Evolutionary conservation across 2,329 filamentous ascomycete species (phyloP).

Genomic region (Triangularia verruculosa): DNA sequence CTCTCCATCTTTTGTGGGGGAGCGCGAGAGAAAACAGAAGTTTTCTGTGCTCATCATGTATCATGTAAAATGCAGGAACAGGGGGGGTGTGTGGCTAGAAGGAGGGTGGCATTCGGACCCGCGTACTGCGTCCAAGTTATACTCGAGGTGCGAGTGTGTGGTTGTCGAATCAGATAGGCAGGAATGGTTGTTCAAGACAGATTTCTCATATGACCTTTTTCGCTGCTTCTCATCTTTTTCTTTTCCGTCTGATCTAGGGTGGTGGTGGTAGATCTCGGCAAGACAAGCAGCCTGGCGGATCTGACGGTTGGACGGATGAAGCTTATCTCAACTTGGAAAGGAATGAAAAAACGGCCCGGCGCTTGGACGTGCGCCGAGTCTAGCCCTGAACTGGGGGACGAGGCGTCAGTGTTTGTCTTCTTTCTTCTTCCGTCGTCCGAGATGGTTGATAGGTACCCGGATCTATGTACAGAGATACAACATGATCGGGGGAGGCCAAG

Average conservation of each 20-base stretch:
- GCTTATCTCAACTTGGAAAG: neutral
- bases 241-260: neutral
- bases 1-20: neutral
- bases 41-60: neutral
- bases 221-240: neutral
- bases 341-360: conserved; percentile 1
- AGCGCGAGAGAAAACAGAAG: neutral
- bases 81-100: neutral
- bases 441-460: neutral
- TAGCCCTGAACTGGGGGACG: neutral
- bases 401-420: neutral
- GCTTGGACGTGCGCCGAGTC: neutral
- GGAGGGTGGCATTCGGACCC: neutral
- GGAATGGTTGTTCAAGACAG: neutral
- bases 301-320: neutral
- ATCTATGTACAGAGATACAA: neutral
- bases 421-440: neutral
- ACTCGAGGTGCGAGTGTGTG: neutral
- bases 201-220: neutral
- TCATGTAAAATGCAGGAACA: neutral
- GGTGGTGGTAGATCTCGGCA: neutral
- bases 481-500: neutral
- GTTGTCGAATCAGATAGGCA: neutral
- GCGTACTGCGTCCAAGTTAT: neutral
- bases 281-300: neutral